Percentiles rank a stretch among this genome's conserved stretches.
These are phyloP conservation scores for Gastroboletus turbinatus DNA, from an alignment of 1,284 basidiomycete genomes.

Conservation along the genomic window DNA sequence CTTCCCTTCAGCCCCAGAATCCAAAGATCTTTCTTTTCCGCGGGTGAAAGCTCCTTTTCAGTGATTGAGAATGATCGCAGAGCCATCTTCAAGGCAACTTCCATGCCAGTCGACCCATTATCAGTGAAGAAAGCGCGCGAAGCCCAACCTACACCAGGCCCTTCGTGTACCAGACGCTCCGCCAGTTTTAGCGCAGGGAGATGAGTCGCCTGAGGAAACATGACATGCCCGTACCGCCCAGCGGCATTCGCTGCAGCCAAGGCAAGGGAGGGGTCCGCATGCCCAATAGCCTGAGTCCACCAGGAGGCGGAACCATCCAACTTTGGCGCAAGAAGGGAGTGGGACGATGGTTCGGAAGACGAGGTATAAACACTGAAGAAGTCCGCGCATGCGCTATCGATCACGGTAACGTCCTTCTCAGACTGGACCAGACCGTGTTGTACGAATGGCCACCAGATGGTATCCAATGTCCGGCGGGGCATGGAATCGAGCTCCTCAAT, in stretches of 20 bases:
- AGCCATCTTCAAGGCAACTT: constrained; percentile 97
- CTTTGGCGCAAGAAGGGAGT: constrained; percentile 63
- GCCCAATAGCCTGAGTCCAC: constrained; percentile 97
- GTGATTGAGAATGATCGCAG: constrained; percentile 68
- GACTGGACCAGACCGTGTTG: constrained; percentile 80
- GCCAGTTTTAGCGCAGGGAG: constrained; percentile 81
- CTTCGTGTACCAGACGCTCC: constrained; percentile 65
- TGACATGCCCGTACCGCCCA: constrained; percentile 94
- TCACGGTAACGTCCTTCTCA: constrained; percentile 79
- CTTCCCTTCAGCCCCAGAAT: constrained; percentile 89
- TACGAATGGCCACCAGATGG: constrained; percentile 97
- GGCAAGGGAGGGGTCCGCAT: constrained; percentile 75
- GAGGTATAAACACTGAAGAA: constrained; percentile 72
- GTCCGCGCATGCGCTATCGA: constrained; percentile 90
- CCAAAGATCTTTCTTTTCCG: constrained; percentile 63
- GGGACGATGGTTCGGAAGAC: constrained; percentile 18
- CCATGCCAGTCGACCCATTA: constrained; percentile 94
- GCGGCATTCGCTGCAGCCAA: constrained; percentile 88
- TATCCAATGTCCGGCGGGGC: constrained; percentile 74
- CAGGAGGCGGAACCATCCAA: constrained; percentile 95
- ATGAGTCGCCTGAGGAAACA: constrained; percentile 90
- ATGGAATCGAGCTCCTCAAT: constrained; percentile 74
- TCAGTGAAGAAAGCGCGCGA: constrained; percentile 91
- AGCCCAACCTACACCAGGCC: constrained; percentile 89
- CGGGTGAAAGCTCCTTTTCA: constrained; percentile 31